Base-by-base conservation (phyloP, 169 alveolate genomes). In the Miamiensis avidus region DNA sequence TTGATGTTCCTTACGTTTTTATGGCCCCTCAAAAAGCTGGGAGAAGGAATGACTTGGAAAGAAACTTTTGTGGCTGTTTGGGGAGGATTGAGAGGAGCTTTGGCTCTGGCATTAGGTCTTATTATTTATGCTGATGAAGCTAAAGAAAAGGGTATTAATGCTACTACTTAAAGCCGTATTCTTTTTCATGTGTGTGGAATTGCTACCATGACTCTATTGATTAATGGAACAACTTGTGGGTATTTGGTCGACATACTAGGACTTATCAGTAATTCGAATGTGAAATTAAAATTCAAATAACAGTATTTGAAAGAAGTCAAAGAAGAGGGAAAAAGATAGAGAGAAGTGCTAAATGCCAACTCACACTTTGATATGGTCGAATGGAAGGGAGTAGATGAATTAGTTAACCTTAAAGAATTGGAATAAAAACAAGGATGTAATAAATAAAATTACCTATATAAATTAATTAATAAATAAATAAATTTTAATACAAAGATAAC, bases 21-120 rank as follows among this genome's bases (percentile, higher is more conserved):
- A 49, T 92, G 91, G 1, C 64, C 86, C 29, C 29, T 90, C 6
- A 89, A 86, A 34, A 85, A 83, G 31, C 78, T 88, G 33, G 96
- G 96, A 31, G 91, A 93, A 76, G 93, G 91, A 25, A 81, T 93
- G 25, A 85, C 89, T 1, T 65, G 75, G 65, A 82, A 81, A 49
- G 92, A 91, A 82, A 72, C 76, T 20, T 78, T 83, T 29, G 90
- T 93, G 0, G 87, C 91, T 31, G 86, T 84, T 32, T 86, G 82
- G 75, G 90, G 92, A 25, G 96, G 95, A 15, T 78, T 93, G 16
- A 86, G 94, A 85, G 96, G 96, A 20, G 96, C 93, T 30, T 78
- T 93, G 6, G 89, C 91, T 28, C 34, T 91, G 75, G 84, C 93
- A 34, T 79, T 93, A 1, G 92, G 95, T 20, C 76, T 93, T 11